Percentiles rank a stretch among this genome's conserved stretches.
Conservation (phyloP, 1,284 basidiomycete genomes). For the Salmacisia buchloeana region DNA sequence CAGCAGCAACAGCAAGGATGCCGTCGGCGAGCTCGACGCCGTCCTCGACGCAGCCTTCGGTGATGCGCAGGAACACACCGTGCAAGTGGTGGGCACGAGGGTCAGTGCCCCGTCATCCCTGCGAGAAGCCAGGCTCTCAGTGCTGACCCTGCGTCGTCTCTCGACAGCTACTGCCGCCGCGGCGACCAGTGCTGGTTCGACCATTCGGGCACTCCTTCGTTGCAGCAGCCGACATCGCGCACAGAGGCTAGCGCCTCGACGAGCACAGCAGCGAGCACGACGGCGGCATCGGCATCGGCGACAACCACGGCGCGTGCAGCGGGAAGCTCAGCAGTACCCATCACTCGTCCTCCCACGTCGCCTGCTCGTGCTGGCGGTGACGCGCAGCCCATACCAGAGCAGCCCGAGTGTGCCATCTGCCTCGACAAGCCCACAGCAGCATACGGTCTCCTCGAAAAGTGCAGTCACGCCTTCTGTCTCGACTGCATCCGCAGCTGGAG, state of each 20-base stretch:
- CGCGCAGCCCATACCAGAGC: background rate
- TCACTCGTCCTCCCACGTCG: background rate
- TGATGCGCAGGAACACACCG: too few relatives aligned
- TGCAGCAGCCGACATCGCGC: background rate
- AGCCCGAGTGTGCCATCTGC: constrained; percentile 6
- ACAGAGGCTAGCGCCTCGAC: background rate
- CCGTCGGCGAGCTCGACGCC: too few relatives aligned
- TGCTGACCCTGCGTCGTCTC: background rate
- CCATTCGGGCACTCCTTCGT: too few relatives aligned
- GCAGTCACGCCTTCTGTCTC: constrained; percentile 5
- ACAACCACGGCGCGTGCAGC: background rate
- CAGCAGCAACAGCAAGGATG: too few relatives aligned
- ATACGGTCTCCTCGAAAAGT: constrained; percentile 3
- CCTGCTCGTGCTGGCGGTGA: background rate
- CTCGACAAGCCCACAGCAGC: background rate
- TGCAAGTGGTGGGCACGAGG: background rate
- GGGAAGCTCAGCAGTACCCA: background rate
- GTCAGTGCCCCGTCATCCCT: background rate
- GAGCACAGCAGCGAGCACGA: background rate
- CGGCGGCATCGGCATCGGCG: background rate
- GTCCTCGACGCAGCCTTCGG: too few relatives aligned
- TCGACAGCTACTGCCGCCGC: background rate
- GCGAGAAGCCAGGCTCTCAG: background rate
- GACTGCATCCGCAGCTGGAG: background rate
- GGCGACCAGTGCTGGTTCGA: background rate